Evolutionary conservation across 2,329 filamentous ascomycete species (phyloP).

Genomic region (Capronia americana): DNA sequence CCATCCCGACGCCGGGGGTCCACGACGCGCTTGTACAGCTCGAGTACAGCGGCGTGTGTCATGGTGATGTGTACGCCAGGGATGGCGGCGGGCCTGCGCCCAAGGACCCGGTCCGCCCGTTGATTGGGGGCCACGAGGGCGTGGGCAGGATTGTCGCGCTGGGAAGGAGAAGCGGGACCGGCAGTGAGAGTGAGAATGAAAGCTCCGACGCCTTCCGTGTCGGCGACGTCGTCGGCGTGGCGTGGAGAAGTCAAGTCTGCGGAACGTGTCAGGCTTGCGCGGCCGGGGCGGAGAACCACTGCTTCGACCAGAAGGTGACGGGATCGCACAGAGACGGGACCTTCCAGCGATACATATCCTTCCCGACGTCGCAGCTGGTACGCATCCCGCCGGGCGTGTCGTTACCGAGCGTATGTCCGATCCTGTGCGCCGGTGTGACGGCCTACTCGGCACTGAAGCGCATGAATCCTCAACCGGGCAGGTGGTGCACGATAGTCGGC

Average conservation of each 20-base stretch:
- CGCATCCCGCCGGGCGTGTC: constrained; percentile 11
- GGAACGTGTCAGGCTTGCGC: constrained; percentile 18
- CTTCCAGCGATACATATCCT: constrained; percentile 19
- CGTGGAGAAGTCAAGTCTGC: constrained; percentile 19
- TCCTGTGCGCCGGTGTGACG: constrained; percentile 18
- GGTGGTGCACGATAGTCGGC: constrained; percentile 20
- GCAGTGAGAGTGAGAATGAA: background rate
- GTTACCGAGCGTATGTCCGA: constrained; percentile 12
- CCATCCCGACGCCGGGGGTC: background rate
- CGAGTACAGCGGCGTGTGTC: constrained; percentile 26
- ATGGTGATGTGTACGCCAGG: constrained; percentile 22
- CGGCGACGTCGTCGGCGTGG: constrained; percentile 17
- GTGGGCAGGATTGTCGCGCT: constrained; percentile 20
- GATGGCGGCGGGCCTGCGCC: constrained; percentile 26
- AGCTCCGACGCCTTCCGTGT: constrained; percentile 6
- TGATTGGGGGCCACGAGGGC: constrained; percentile 20
- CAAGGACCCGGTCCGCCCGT: constrained; percentile 10
- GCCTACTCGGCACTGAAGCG: constrained; percentile 8
- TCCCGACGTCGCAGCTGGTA: constrained; percentile 20
- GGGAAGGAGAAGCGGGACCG: background rate
- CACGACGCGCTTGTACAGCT: constrained; percentile 18
- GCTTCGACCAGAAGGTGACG: constrained; percentile 18
- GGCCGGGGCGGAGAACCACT: constrained; percentile 20
- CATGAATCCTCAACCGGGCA: constrained; percentile 13
- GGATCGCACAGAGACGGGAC: constrained; percentile 18